A percentile compares a stretch with the other conserved stretches of the same genome.
Conservation (phyloP, 1,284 basidiomycete genomes). For the Neolentinus lepideus region DNA sequence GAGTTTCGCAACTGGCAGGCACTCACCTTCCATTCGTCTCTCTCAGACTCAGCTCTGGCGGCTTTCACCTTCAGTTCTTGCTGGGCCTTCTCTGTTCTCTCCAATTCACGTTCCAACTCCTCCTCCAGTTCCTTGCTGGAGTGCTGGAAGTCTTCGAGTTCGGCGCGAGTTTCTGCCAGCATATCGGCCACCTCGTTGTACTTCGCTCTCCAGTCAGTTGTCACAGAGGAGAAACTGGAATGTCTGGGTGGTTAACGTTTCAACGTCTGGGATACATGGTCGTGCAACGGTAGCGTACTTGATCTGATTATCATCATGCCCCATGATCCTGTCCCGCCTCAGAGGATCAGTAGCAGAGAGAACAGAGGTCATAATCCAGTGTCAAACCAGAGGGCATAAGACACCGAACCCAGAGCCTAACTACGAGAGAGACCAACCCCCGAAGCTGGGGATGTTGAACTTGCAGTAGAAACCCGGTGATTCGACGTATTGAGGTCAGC, state of each 20-base stretch:
- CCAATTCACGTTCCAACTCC: slow-evolving; percentile 85
- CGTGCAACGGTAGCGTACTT: slow-evolving; percentile 30
- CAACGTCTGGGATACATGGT: slow-evolving; percentile 3
- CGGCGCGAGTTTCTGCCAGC: slow-evolving; percentile 77
- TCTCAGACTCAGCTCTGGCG: slow-evolving; percentile 68
- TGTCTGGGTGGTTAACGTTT: slow-evolving; percentile 7
- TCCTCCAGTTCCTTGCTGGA: slow-evolving; percentile 92
- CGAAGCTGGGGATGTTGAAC: background rate
- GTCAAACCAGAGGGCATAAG: background rate
- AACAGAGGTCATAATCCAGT: slow-evolving; percentile 50
- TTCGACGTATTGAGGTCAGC: background rate
- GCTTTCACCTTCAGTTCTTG: slow-evolving; percentile 75
- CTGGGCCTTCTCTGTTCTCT: slow-evolving; percentile 81
- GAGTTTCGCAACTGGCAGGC: slow-evolving; percentile 4
- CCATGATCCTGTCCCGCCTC: slow-evolving; percentile 49
- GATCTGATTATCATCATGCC: slow-evolving; percentile 54
- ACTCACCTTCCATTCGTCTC: slow-evolving; percentile 89
- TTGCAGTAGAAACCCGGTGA: background rate
- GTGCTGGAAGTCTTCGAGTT: slow-evolving; percentile 87
- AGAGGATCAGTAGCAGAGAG: slow-evolving; percentile 52
- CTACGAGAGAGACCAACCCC: slow-evolving; percentile 4
- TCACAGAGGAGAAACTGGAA: slow-evolving; percentile 42
- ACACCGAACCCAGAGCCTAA: slow-evolving; percentile 12
- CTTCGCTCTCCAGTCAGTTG: slow-evolving; percentile 74
- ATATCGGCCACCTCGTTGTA: slow-evolving; percentile 83